Percentiles rank a stretch among this genome's conserved stretches.
Evolutionary conservation across 2,329 filamentous ascomycete species (phyloP).

Genomic region (Amylocarpus encephaloides): DNA sequence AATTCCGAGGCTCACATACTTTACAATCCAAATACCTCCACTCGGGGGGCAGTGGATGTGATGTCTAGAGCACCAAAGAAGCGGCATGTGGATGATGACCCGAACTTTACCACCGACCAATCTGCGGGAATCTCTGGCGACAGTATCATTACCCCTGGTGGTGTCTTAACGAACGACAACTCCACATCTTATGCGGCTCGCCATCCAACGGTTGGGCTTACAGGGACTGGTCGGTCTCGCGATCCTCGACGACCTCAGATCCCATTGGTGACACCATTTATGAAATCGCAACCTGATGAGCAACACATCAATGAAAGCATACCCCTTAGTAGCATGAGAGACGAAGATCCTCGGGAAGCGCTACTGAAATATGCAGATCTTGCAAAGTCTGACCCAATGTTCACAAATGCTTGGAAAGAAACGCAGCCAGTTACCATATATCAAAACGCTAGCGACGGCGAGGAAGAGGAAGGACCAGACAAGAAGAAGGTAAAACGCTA

Average conservation of each 20-base stretch:
- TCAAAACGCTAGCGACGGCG: slow-evolving; percentile 81
- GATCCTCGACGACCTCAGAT: slow-evolving; percentile 84
- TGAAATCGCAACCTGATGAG: slow-evolving; percentile 83
- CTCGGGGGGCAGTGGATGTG: slow-evolving; percentile 74
- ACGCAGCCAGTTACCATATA: slow-evolving; percentile 93
- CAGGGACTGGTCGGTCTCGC: slow-evolving; percentile 66
- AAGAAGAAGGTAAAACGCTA: slow-evolving; percentile 52
- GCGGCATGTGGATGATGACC: slow-evolving; percentile 90
- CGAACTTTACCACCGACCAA: slow-evolving; percentile 77
- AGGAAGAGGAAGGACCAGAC: slow-evolving; percentile 59
- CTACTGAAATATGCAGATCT: slow-evolving; percentile 92
- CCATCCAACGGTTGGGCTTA: slow-evolving; percentile 66
- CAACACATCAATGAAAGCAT: slow-evolving; percentile 84
- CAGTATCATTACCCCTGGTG: slow-evolving; percentile 65
- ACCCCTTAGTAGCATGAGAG: slow-evolving; percentile 83
- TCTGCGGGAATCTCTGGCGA: slow-evolving; percentile 77
- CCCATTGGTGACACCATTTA: slow-evolving; percentile 80
- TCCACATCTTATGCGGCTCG: slow-evolving; percentile 47
- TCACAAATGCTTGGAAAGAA: slow-evolving; percentile 86
- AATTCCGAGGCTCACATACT: slow-evolving; percentile 86
- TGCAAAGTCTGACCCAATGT: slow-evolving; percentile 86
- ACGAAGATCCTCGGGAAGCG: slow-evolving; percentile 93
- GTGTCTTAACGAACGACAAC: slow-evolving; percentile 45
- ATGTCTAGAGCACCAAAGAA: slow-evolving; percentile 93
- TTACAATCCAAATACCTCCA: slow-evolving; percentile 81